A percentile compares a stretch with the other conserved stretches of the same genome.
These are phyloP conservation scores for Apodospora peruviana DNA, from an alignment of 495 filamentous ascomycete species.

Conservation along the genomic window DNA sequence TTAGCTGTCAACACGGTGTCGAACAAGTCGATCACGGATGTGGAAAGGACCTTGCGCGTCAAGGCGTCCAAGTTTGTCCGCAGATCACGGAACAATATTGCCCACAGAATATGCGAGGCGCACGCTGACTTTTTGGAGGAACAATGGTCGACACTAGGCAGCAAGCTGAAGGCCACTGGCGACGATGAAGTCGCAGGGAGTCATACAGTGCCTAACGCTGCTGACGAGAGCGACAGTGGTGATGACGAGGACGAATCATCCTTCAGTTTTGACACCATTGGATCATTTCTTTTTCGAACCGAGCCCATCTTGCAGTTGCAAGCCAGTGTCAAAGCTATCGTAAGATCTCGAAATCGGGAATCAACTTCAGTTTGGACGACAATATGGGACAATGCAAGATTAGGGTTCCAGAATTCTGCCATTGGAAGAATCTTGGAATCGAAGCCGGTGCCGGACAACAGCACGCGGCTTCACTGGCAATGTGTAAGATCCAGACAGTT, in stretches of 20 bases:
- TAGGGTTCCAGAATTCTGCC: neutral
- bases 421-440: neutral
- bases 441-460: no score
- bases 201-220: neutral
- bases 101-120: conserved; percentile 3
- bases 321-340: conserved; percentile 5
- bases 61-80: no score
- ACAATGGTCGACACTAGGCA: no score
- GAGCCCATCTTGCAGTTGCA: conserved; percentile 6
- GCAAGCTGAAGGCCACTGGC: no score
- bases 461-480: no score
- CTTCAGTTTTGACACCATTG: neutral
- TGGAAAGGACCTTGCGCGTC: no score
- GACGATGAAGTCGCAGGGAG: neutral
- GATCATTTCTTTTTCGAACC: conserved; percentile 3
- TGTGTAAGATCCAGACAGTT: neutral
- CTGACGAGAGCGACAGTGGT: neutral
- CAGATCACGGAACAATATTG: conserved; percentile 4
- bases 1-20: no score
- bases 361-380: neutral
- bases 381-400: no score
- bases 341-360: neutral
- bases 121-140: no score
- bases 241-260: neutral
- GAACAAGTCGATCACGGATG: no score